A percentile compares a stretch with the other conserved stretches of the same genome.
These are phyloP conservation scores for Sporothrix variecibatus DNA, from an alignment of 2,329 filamentous ascomycete genomes.

Conservation along the genomic window DNA sequence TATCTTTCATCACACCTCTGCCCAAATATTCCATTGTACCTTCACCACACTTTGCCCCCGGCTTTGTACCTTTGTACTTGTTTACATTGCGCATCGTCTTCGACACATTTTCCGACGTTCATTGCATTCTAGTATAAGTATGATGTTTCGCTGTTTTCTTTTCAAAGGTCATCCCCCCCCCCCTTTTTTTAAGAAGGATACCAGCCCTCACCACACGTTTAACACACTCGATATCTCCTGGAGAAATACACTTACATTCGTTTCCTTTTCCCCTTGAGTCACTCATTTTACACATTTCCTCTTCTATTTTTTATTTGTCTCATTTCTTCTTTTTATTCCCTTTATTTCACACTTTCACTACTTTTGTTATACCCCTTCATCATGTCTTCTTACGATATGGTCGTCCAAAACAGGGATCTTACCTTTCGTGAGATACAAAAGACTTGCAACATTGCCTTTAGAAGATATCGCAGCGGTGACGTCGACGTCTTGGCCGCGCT, in stretches of 20 bases:
- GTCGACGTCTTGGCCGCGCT: neutral
- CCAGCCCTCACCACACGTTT: neutral
- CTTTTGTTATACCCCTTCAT: neutral
- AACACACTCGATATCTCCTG: neutral
- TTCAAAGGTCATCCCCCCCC: no score
- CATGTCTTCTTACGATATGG: neutral
- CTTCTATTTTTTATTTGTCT: neutral
- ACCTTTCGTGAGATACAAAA: neutral
- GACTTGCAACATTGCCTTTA: neutral
- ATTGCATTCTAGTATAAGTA: neutral
- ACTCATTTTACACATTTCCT: neutral
- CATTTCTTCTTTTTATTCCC: neutral
- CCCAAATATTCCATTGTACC: neutral
- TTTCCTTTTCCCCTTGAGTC: neutral
- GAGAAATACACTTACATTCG: neutral
- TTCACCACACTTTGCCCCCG: neutral
- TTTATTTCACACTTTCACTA: no score
- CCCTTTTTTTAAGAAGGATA: neutral
- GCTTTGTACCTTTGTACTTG: neutral
- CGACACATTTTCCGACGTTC: neutral
- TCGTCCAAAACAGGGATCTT: neutral
- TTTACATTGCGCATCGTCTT: neutral
- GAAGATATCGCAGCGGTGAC: neutral
- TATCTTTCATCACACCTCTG: neutral
- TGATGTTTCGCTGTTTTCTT: neutral